Evolutionary conservation across 768 basidiomycete species (phyloP).

Genomic region (Phlebiopsis gigantea): DNA sequence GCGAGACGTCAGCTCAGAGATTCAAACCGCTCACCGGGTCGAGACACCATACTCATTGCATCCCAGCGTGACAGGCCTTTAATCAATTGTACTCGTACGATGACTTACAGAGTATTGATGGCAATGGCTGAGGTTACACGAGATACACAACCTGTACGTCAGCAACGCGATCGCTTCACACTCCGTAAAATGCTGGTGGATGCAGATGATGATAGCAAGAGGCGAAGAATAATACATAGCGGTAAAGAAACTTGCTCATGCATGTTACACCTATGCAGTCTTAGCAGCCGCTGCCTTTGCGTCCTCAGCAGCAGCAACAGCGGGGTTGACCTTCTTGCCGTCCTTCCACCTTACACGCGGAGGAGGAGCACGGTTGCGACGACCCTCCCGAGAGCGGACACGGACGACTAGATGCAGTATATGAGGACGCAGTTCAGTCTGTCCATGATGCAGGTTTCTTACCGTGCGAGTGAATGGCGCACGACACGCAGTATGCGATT

Average conservation of each 20-base stretch:
- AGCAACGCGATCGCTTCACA: not conserved
- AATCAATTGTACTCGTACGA: no score
- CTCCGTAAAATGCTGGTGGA: not conserved
- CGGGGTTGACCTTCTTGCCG: conserved; percentile 94
- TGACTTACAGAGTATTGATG: no score
- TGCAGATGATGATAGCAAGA: not conserved
- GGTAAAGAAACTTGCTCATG: not conserved
- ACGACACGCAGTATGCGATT: conserved; percentile 98
- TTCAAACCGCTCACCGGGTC: no score
- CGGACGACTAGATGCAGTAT: conserved; percentile 72
- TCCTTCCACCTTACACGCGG: conserved; percentile 95
- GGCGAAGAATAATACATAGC: conserved; percentile 3
- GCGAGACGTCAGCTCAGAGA: no score
- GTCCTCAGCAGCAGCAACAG: conserved; percentile 89
- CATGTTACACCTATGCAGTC: conserved; percentile 40
- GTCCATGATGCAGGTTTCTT: conserved; percentile 23
- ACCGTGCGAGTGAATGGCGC: conserved; percentile 99
- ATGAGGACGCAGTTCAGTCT: not conserved
- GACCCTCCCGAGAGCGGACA: conserved; percentile 92
- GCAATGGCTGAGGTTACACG: no score
- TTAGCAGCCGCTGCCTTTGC: conserved; percentile 58
- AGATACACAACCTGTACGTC: no score
- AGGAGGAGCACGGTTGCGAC: conserved; percentile 96
- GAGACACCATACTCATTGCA: no score
- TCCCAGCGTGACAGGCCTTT: no score